Conservation (phyloP, 1,284 basidiomycete genomes). For the Apiotrichum laibachii region DNA sequence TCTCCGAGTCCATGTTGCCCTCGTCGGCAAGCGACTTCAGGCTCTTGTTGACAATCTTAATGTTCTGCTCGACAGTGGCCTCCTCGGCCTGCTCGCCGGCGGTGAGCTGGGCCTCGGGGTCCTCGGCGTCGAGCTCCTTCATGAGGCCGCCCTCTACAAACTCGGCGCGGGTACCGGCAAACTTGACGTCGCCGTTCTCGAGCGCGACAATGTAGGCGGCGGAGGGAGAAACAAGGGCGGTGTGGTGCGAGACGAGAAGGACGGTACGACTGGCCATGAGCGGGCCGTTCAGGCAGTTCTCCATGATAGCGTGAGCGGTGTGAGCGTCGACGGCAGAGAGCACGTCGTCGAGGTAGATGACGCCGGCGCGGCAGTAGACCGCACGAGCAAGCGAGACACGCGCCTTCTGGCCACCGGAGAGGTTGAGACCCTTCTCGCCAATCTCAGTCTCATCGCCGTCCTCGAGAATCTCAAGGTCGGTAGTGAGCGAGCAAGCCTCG, state of each 20-base stretch:
- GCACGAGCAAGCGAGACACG: constrained; percentile 85
- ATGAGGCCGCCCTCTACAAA: constrained; percentile 69
- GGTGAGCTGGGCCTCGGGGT: constrained; percentile 50
- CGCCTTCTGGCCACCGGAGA: constrained; percentile 94
- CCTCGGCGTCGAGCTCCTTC: constrained; percentile 63
- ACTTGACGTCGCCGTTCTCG: constrained; percentile 77
- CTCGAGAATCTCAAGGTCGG: constrained; percentile 85
- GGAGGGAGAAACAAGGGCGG: constrained; percentile 44
- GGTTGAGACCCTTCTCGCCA: constrained; percentile 64
- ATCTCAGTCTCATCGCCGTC: constrained; percentile 79
- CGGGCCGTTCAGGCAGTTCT: constrained; percentile 79
- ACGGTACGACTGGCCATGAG: constrained; percentile 74
- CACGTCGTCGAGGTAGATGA: constrained; percentile 79
- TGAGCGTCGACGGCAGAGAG: constrained; percentile 67
- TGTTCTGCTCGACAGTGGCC: constrained; percentile 44
- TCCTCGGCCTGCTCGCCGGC: constrained; percentile 53
- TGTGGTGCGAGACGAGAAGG: constrained; percentile 83
- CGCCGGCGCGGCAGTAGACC: constrained; percentile 84
- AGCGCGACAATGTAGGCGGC: constrained; percentile 60
- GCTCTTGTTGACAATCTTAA: constrained; percentile 43
- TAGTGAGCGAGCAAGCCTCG: constrained; percentile 70
- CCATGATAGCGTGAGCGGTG: constrained; percentile 78
- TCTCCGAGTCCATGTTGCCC: constrained; percentile 35
- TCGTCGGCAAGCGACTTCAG: constrained; percentile 30
- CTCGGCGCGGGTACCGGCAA: constrained; percentile 63